Percentiles rank a stretch among this genome's conserved stretches.
phyloP scores from a whole-genome alignment of 768 basidiomycete genomes.

The Leccinum boreale region DNA sequence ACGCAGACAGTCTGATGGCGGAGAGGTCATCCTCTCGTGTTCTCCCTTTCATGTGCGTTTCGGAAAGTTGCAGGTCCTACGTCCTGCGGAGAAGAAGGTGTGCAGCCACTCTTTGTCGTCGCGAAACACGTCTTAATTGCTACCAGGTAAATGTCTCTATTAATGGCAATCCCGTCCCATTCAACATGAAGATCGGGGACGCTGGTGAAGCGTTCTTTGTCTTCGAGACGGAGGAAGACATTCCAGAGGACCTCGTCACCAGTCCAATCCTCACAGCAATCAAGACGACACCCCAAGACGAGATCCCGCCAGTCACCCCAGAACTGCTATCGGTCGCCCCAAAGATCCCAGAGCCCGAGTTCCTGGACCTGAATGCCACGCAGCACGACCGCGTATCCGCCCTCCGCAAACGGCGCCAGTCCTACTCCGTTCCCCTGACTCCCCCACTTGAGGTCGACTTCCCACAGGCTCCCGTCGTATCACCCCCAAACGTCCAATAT shows the following conservation, averaged over 20 bases:
- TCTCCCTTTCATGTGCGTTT: slow-evolving; percentile 98
- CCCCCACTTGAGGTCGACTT: slow-evolving; percentile 44
- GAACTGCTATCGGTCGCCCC: slow-evolving; percentile 6
- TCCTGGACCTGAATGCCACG: slow-evolving; percentile 74
- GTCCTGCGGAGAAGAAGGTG: slow-evolving; percentile 93
- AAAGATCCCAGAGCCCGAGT: slow-evolving; percentile 63
- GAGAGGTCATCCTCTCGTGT: slow-evolving; percentile 72
- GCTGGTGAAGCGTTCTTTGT: slow-evolving; percentile 99
- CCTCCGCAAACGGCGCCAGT: slow-evolving; percentile 24
- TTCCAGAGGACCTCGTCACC: slow-evolving; percentile 91
- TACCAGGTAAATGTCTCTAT: slow-evolving; percentile 84
- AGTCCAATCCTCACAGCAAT: slow-evolving; percentile 83
- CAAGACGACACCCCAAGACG: slow-evolving; percentile 25
- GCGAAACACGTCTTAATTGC: background rate
- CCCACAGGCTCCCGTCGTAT: slow-evolving; percentile 38
- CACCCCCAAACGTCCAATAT: slow-evolving; percentile 59
- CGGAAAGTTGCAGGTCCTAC: slow-evolving; percentile 93
- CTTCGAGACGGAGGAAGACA: slow-evolving; percentile 93
- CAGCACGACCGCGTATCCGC: slow-evolving; percentile 10
- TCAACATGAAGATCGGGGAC: slow-evolving; percentile 97
- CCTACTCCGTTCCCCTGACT: slow-evolving; percentile 27
- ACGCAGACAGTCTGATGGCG: slow-evolving; percentile 61
- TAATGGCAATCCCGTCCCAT: slow-evolving; percentile 84
- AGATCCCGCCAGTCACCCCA: slow-evolving; percentile 20
- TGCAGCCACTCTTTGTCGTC: slow-evolving; percentile 3